Evolutionary conservation across 768 basidiomycete species (phyloP), one percentile per base, ranked within the genome.

Genomic region (Trametes elegans): DNA sequence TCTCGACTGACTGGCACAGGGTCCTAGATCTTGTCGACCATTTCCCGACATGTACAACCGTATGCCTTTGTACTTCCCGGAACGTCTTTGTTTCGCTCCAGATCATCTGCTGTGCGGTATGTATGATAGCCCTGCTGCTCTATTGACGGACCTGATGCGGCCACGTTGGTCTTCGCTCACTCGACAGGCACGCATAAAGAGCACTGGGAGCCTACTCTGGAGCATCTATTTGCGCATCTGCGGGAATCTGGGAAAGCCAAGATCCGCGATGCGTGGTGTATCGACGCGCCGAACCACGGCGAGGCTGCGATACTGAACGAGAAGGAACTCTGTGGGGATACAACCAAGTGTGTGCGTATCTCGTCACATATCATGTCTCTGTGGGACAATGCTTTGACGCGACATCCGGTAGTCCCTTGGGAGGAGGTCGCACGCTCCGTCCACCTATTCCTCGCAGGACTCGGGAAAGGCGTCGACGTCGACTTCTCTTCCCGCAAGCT

Each of bases 231-330:
- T 43, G 53, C 34, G 2, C 42, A 75, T 1, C 50, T 74, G 18
- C 6, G 35, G 6, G 34, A 34, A 7, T 18, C 48, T 5, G 44
- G 64, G 18, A 28, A 47, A 7, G 58, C 70, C 11, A 75, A 72
- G 63, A 71, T 82, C 24, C 70, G 77, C 8, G 79, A 82, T 43
- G 70, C 72, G 5, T 81, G 79, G 80, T 66, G 76, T 42, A 69
- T 84, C 9, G 81, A 83, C 45, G 75, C 73, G 16, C 77, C 80
- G 1, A 82, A 82, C 58, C 80, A 82, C 54, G 81, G 82, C 1
- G 81, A 82, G 38, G 73, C 79, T 0, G 79, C 76, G 6, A 53
- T 71, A 1, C 51, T 82, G 45, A 84, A 82, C 56, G 79, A 78
- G 54, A 60, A 73, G 32, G 57, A 63, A 3, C 62, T 83, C 61